Evolutionary conservation across 208 protist species (phyloP), one percentile per base, ranked within the genome.

Genomic region (Trypanosomatidae sp.): DNA sequence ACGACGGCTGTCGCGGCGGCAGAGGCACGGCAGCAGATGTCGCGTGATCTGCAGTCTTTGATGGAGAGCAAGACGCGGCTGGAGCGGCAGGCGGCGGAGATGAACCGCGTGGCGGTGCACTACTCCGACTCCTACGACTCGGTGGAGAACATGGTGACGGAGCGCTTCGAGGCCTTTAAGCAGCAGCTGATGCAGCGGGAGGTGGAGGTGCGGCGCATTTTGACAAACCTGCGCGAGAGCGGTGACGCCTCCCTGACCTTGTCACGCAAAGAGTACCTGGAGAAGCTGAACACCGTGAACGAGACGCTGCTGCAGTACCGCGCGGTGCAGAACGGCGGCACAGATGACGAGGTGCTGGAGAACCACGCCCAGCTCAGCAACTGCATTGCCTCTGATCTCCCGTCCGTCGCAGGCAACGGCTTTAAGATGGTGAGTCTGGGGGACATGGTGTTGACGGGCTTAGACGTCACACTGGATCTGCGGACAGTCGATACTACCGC

Each of bases 301-400:
- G 82, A 86, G 50, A 73, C 75, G 0, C 65, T 87, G 49, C 69
- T 94, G 36, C 77, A 76, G 55, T 89, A 86, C 58, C 86, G 79
- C 33, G 41, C 44, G 12, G 62, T 96, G 44, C 83, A 91, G 50
- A 78, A 80, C 28, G 81, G 83, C 49, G 87, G 88, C 53, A 71
- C 83, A 3, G 91, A 96, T 55, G 81, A 85, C 47, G 87, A 96
- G 47, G 76, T 94, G 3, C 84, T 96, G n/a, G n/a, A n/a, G n/a
- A n/a, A n/a, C n/a, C n/a, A n/a, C n/a, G n/a, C n/a, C n/a, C 67
- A 75, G 47, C 33, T 94, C 1, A 71, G 81, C 56, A 71, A 52
- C 43, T 83, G 71, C 62, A 49, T 86, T 39, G 69, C 70, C 22
- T 62, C 69, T 0, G 84, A 96, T 5, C 46, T 91, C 13, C 85